Evolutionary conservation across 768 basidiomycete species (phyloP).

Genomic region (Hericium coralloides): DNA sequence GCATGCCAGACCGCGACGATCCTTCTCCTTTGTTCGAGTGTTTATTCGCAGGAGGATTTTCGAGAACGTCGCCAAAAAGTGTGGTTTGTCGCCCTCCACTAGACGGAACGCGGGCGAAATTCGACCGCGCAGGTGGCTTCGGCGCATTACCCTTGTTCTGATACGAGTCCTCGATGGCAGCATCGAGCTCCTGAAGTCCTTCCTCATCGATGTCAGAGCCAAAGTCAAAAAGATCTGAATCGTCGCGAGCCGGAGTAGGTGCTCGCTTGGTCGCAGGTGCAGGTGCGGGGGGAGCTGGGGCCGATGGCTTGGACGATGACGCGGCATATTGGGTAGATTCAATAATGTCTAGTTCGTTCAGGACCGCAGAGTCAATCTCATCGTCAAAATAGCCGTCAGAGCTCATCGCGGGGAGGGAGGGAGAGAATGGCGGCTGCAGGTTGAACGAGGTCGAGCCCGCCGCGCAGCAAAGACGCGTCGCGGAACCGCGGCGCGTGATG

Average conservation of each 20-base stretch:
- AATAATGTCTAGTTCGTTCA: slow-evolving; percentile 59
- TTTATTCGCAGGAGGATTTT: slow-evolving; percentile 23
- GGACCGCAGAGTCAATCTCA: slow-evolving; percentile 45
- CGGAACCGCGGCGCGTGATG: background rate
- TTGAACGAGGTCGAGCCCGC: background rate
- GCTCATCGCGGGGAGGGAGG: slow-evolving; percentile 40
- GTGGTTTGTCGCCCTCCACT: slow-evolving; percentile 51
- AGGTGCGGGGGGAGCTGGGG: slow-evolving; percentile 16
- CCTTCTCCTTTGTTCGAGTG: background rate
- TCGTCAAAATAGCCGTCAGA: slow-evolving; percentile 67
- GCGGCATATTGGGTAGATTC: slow-evolving; percentile 44
- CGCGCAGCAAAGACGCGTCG: background rate
- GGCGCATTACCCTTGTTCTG: slow-evolving; percentile 29
- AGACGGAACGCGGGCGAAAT: slow-evolving; percentile 18
- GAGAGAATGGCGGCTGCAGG: background rate
- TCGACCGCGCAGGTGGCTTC: slow-evolving; percentile 25
- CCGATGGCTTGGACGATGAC: slow-evolving; percentile 12
- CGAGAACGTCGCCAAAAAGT: slow-evolving; percentile 52
- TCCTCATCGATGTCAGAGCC: slow-evolving; percentile 47
- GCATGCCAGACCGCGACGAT: background rate
- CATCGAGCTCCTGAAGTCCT: slow-evolving; percentile 46
- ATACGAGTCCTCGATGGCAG: slow-evolving; percentile 40
- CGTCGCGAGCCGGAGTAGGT: slow-evolving; percentile 25
- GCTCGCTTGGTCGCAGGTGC: background rate
- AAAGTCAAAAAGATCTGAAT: slow-evolving; percentile 26